Conservation (phyloP, 495 filamentous ascomycete species). For the Penicillium verhagenii region DNA sequence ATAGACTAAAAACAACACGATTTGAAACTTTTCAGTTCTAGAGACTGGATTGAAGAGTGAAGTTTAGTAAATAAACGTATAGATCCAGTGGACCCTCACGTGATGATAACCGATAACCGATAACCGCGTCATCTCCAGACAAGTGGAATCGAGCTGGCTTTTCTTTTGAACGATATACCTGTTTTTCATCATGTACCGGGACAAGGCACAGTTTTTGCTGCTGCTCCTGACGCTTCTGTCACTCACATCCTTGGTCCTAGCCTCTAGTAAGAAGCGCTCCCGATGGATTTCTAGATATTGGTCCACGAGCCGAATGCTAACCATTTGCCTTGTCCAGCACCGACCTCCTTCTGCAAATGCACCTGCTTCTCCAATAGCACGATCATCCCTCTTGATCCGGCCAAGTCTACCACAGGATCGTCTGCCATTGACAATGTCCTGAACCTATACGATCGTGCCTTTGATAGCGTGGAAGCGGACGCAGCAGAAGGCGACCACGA, state of each 20-base stretch:
- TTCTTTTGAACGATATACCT: neutral
- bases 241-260: conserved; percentile 1
- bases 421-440: conserved; percentile 23
- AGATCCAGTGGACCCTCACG: neutral
- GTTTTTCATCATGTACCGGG: neutral
- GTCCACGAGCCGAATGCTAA: conserved; percentile 10
- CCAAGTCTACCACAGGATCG: conserved; percentile 24
- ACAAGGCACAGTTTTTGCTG: neutral
- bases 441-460: conserved; percentile 23
- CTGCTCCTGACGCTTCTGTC: conserved; percentile 1
- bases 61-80: too few relatives aligned
- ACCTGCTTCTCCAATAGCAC: conserved; percentile 90
- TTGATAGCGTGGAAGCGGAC: conserved; percentile 7
- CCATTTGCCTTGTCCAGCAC: conserved; percentile 26
- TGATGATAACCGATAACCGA: neutral
- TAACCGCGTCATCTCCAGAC: conserved; percentile 2
- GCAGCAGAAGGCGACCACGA: conserved; percentile 7
- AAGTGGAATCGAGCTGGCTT: neutral
- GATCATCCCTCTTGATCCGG: conserved; percentile 62
- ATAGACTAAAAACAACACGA: too few relatives aligned
- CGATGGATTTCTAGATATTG: neutral
- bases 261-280: conserved; percentile 21
- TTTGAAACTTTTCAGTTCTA: neutral
- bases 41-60: too few relatives aligned
- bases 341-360: conserved; percentile 96